These are phyloP conservation scores for Trapa bicornis DNA, from an alignment of 345 rosid species.

Conservation along the genomic window DNA sequence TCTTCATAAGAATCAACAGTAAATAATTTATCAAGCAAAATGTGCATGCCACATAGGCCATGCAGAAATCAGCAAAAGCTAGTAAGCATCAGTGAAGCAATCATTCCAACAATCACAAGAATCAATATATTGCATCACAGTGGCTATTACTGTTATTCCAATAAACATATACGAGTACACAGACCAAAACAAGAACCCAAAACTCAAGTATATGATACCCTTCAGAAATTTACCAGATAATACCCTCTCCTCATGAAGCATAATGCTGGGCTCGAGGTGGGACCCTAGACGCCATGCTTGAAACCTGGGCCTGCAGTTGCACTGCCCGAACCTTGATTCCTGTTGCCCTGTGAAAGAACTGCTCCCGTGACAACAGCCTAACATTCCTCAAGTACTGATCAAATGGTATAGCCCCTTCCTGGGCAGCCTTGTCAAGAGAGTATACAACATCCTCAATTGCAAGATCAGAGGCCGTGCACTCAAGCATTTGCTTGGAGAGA, in stretches of 20 bases:
- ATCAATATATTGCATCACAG: not conserved
- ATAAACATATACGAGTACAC: not conserved
- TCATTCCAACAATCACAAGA: not conserved
- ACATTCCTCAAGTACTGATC: slow-evolving; percentile 84
- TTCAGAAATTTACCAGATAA: not conserved
- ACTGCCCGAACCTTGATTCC: slow-evolving; percentile 57
- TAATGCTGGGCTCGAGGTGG: slow-evolving; percentile 38
- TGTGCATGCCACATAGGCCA: not conserved
- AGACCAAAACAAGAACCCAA: not conserved
- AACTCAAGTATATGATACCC: not conserved
- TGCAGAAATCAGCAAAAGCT: not conserved
- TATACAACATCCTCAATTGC: slow-evolving; percentile 84
- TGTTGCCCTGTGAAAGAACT: slow-evolving; percentile 75
- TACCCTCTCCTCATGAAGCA: slow-evolving; percentile 3
- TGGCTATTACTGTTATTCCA: not conserved
- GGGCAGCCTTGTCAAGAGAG: slow-evolving; percentile 59
- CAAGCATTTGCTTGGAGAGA: slow-evolving; percentile 73
- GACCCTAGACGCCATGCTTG: slow-evolving; percentile 64
- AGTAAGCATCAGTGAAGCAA: not conserved
- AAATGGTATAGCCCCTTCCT: slow-evolving; percentile 50
- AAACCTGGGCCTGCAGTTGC: slow-evolving; percentile 92
- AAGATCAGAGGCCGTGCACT: slow-evolving; percentile 57
- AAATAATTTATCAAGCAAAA: not conserved
- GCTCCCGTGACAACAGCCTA: slow-evolving; percentile 81
- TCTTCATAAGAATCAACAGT: not conserved